phyloP scores from a whole-genome alignment of 768 basidiomycete genomes.

The Amanita phalloides region DNA sequence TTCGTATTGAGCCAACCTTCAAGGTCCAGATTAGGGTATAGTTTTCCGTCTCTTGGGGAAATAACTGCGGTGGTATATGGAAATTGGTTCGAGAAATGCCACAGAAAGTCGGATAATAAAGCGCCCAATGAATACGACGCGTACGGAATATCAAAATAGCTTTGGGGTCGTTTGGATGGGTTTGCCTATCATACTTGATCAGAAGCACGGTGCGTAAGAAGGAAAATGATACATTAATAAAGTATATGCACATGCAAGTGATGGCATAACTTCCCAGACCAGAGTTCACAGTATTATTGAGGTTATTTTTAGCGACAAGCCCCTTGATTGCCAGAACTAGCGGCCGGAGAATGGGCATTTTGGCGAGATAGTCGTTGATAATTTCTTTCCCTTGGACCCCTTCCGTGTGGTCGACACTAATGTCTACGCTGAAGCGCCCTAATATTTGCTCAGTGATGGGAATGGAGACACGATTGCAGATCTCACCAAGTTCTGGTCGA shows the following conservation, averaged over 20 bases:
- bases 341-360: slow-evolving; percentile 47
- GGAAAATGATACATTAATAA: slow-evolving; percentile 45
- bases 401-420: slow-evolving; percentile 52
- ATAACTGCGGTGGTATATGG: slow-evolving; percentile 30
- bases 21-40: slow-evolving; percentile 22
- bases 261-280: slow-evolving; percentile 61
- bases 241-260: slow-evolving; percentile 52
- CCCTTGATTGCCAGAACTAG: slow-evolving; percentile 55
- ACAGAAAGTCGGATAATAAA: slow-evolving; percentile 53
- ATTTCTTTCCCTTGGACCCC: slow-evolving; percentile 42
- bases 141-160: slow-evolving; percentile 33
- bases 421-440: slow-evolving; percentile 55
- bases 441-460: not conserved
- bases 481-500: slow-evolving; percentile 24
- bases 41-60: slow-evolving; percentile 21
- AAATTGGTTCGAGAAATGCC: slow-evolving; percentile 46
- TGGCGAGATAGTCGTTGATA: slow-evolving; percentile 36
- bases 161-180: slow-evolving; percentile 40
- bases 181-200: slow-evolving; percentile 32
- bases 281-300: slow-evolving; percentile 53
- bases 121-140: slow-evolving; percentile 43
- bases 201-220: not conserved
- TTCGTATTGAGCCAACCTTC: slow-evolving; percentile 20
- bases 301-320: slow-evolving; percentile 41
- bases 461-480: not conserved